phyloP scores from a whole-genome alignment of 257 asterid species.

The Solanum megistacrolobum region DNA sequence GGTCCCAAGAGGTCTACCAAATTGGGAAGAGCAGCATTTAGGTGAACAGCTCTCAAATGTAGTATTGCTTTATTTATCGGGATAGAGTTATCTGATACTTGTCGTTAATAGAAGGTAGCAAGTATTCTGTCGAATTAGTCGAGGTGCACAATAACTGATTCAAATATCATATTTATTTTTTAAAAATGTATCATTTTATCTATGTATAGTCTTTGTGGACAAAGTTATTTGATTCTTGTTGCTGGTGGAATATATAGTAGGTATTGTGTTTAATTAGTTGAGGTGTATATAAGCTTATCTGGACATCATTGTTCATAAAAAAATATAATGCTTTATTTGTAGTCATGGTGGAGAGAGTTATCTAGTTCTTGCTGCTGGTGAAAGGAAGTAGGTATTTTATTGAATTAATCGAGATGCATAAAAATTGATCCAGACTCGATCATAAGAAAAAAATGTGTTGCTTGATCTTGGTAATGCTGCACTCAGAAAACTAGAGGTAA shows the following conservation, averaged over 20 bases:
- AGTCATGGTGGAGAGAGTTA: not conserved
- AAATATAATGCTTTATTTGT: slow-evolving; percentile 41
- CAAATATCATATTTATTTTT: rapidly evolving
- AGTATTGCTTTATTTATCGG: slow-evolving; percentile 28
- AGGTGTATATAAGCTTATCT: no score
- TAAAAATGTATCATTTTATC: not conserved
- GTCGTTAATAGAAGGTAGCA: no score
- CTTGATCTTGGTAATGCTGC: slow-evolving; percentile 57
- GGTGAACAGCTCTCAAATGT: slow-evolving; percentile 62
- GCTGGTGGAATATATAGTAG: not conserved
- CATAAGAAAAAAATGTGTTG: slow-evolving; percentile 20
- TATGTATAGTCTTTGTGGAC: not conserved
- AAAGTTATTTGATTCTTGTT: not conserved
- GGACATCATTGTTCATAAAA: no score
- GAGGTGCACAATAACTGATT: no score
- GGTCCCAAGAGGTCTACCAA: slow-evolving; percentile 47
- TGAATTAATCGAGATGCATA: not conserved
- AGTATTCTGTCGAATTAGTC: not conserved
- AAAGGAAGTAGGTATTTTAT: no score
- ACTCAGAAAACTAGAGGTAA: slow-evolving; percentile 41
- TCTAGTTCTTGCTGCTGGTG: rapidly evolving
- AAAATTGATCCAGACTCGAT: rapidly evolving
- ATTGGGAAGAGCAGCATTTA: slow-evolving; percentile 46
- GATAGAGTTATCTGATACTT: no score
- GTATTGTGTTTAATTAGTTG: no score